These are phyloP conservation scores for Candida xyloterini DNA, from an alignment of 805 yeast species.

Conservation along the genomic window DNA sequence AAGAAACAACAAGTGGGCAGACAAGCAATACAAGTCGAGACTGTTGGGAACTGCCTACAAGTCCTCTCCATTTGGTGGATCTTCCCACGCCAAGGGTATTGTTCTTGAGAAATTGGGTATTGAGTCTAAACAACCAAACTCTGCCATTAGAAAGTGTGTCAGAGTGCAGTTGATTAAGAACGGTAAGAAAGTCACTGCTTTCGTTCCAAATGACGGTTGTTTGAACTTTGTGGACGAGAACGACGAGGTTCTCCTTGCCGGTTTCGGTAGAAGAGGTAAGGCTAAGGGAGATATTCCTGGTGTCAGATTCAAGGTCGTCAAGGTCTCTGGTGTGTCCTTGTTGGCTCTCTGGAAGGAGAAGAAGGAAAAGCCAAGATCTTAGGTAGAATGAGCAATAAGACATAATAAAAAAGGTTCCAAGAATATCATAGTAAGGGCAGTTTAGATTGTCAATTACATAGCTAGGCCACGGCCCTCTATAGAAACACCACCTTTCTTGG, in stretches of 20 bases:
- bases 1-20: conserved; percentile 99
- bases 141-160: conserved; percentile 99
- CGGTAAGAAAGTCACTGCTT: conserved; percentile 99
- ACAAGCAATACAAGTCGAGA: conserved; percentile 96
- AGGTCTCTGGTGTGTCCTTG: conserved; percentile 99
- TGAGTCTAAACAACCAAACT: conserved; percentile 99
- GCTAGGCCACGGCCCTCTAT: conserved; percentile 66
- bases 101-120: conserved; percentile 99
- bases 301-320: conserved; percentile 99
- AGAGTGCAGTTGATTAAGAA: conserved; percentile 99
- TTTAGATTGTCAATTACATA: conserved; percentile 10
- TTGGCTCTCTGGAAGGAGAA: conserved; percentile 99
- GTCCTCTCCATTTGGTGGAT: conserved; percentile 99
- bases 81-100: conserved; percentile 99
- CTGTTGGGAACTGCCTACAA: conserved; percentile 99
- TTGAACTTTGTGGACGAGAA: conserved; percentile 99
- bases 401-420: conserved; percentile 12
- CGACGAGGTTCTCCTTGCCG: conserved; percentile 99
- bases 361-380: conserved; percentile 99
- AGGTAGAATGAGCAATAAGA: conserved; percentile 27
- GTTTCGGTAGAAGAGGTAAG: conserved; percentile 99
- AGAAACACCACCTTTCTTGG: conserved; percentile 71
- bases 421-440: neutral
- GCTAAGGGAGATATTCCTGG: conserved; percentile 99
- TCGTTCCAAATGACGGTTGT: conserved; percentile 99